These are phyloP conservation scores for Russula vinacea DNA, from an alignment of 768 basidiomycete genomes.

Conservation along the genomic window DNA sequence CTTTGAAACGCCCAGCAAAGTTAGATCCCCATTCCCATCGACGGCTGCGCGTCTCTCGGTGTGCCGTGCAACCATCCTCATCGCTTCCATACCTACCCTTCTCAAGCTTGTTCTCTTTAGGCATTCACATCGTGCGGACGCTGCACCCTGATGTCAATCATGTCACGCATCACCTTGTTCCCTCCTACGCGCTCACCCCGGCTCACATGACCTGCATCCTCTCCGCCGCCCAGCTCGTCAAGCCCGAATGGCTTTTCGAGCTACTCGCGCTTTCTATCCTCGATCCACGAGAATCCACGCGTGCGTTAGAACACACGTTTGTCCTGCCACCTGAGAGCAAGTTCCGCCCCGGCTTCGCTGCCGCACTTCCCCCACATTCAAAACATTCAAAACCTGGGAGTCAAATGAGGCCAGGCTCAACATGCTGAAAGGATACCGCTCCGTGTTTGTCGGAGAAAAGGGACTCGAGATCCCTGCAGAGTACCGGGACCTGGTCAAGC, in stretches of 20 bases:
- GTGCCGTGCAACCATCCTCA: conserved; percentile 28
- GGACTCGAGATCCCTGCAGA: conserved; percentile 48
- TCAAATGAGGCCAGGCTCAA: conserved; percentile 60
- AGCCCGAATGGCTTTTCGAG: conserved; percentile 63
- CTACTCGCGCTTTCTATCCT: conserved; percentile 50
- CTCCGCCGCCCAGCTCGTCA: conserved; percentile 56
- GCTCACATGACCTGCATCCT: conserved; percentile 57
- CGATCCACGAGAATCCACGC: conserved; percentile 36
- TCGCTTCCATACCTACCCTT: not conserved
- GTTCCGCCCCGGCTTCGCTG: conserved; percentile 57
- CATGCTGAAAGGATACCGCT: conserved; percentile 52
- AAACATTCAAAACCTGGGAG: conserved; percentile 59
- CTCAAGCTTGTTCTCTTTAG: conserved; percentile 36
- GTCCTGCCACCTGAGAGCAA: conserved; percentile 50
- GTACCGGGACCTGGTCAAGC: conserved; percentile 51
- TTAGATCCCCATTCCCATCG: conserved; percentile 29
- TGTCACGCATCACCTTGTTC: conserved; percentile 66
- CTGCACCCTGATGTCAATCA: conserved; percentile 42
- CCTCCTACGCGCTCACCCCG: conserved; percentile 49
- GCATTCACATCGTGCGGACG: conserved; percentile 52
- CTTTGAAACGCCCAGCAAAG: conserved; percentile 32
- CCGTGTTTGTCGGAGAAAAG: conserved; percentile 59
- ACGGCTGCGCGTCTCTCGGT: conserved; percentile 48
- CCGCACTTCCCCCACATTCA: conserved; percentile 48
- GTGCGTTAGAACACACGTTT: conserved; percentile 52